Evolutionary conservation across 140 eudicot species (phyloP), one percentile per base, ranked within the genome.

Genomic region (Flaveria floridana): DNA sequence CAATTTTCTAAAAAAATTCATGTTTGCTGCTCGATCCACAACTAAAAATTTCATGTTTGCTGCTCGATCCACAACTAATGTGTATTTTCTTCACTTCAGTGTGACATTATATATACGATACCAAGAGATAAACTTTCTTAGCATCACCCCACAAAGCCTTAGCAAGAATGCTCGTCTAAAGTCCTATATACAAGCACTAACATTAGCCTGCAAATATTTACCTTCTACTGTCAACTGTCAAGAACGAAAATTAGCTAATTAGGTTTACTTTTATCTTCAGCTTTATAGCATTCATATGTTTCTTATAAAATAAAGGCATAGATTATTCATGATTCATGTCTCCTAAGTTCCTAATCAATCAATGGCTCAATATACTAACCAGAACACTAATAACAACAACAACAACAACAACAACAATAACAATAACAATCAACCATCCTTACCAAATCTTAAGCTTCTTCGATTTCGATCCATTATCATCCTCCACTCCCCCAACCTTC

Each of bases 391-490:
- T 2, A 9, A 44, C n/a, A n/a, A n/a, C 3, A 44, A 44, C 50
- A 44, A 9, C 11, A 42, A 42, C 47, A 42, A 7, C 47, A 42
- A 19, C 7, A 21, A 61, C 18, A 65, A 44, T 2, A 61, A 30
- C 2, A 37, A 34, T 1, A 30, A 53, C 48, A 47, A 52, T 1
- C 14, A 76, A 26, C 1, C 2, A 76, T 37, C 5, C 81, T 80
- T 75, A 93, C 98, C 97, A 90, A 65, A 94, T 90, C 85, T 88
- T 94, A 70, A 82, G 51, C 74, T 80, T 83, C 87, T 94, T 94
- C 26, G 85, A 28, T 25, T 80, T 79, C 23, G 79, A 64, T 0
- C 55, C 83, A 18, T 39, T 55, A 2, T 23, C 79, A 68, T 68
- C 84, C 21, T 15, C 76, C 20, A 20, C 73, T 6, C 25, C 76